phyloP scores from a whole-genome alignment of 1,284 basidiomycete genomes.

The Cryptococcus sp. region DNA sequence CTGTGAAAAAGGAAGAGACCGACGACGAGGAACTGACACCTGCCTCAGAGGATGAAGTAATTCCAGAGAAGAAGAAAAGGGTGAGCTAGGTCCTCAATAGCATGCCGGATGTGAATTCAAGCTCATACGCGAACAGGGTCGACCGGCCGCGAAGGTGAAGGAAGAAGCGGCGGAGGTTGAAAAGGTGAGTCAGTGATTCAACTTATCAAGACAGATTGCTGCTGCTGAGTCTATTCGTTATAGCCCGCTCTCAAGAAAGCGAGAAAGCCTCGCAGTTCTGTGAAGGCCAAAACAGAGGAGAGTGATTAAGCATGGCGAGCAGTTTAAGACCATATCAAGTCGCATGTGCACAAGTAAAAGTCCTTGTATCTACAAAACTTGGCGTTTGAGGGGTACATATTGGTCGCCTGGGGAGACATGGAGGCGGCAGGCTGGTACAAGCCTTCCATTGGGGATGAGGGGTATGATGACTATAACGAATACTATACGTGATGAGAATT shows the following conservation, averaged over 20 bases:
- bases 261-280: not conserved
- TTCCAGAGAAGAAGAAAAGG: conserved; percentile 18
- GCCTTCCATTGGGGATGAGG: too few relatives aligned
- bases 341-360: too few relatives aligned
- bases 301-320: not conserved
- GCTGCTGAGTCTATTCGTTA: not conserved
- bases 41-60: conserved; percentile 11
- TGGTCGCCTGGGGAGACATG: too few relatives aligned
- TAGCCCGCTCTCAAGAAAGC: not conserved
- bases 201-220: not conserved
- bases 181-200: conserved; percentile 17
- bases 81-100: not conserved
- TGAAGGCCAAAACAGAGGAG: not conserved
- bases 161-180: conserved; percentile 24
- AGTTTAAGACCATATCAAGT: too few relatives aligned
- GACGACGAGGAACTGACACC: conserved; percentile 44
- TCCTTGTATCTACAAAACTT: too few relatives aligned
- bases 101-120: too few relatives aligned
- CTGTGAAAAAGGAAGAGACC: conserved; percentile 21
- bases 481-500: too few relatives aligned
- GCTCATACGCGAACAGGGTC: conserved; percentile 18
- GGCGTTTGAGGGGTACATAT: too few relatives aligned
- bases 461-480: too few relatives aligned
- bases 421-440: too few relatives aligned
- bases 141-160: conserved; percentile 28